Conservation (phyloP, 148 eudicot species). For the Cornus florida region DNA sequence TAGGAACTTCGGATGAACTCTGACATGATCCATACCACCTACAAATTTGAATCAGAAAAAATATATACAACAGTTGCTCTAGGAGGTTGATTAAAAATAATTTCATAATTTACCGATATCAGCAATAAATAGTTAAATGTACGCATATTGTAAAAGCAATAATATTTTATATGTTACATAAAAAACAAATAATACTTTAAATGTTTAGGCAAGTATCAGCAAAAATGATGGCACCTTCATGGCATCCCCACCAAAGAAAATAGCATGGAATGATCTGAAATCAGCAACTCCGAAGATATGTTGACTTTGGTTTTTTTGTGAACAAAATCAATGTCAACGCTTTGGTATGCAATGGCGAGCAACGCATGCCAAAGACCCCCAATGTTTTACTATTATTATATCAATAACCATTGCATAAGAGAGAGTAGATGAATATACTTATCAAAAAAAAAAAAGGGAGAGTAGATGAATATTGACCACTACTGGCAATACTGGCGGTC, state of each 20-base stretch:
- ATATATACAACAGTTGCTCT: not conserved
- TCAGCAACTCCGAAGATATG: not conserved
- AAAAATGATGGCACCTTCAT: not conserved
- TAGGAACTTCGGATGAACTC: conserved; percentile 96
- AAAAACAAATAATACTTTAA: too few species aligned
- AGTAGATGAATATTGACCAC: not conserved
- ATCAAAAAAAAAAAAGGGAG: too few species aligned
- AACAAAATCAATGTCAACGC: not conserved
- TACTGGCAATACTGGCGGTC: not conserved
- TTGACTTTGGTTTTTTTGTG: not conserved
- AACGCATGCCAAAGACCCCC: not conserved
- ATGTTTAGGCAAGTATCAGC: not conserved
- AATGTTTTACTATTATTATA: not conserved
- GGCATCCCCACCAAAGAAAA: not conserved
- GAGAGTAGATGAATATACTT: too few species aligned
- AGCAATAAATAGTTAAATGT: not conserved
- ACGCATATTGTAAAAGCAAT: not conserved
- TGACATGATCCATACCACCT: conserved; percentile 98
- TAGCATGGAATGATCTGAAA: not conserved
- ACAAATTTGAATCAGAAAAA: conserved; percentile 21
- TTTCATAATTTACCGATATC: not conserved
- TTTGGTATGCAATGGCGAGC: not conserved
- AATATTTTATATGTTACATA: not conserved
- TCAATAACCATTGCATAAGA: not conserved
- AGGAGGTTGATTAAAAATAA: not conserved